Conservation (phyloP, 2,329 filamentous ascomycete species). For the Hymenoscyphus fraxineus region DNA sequence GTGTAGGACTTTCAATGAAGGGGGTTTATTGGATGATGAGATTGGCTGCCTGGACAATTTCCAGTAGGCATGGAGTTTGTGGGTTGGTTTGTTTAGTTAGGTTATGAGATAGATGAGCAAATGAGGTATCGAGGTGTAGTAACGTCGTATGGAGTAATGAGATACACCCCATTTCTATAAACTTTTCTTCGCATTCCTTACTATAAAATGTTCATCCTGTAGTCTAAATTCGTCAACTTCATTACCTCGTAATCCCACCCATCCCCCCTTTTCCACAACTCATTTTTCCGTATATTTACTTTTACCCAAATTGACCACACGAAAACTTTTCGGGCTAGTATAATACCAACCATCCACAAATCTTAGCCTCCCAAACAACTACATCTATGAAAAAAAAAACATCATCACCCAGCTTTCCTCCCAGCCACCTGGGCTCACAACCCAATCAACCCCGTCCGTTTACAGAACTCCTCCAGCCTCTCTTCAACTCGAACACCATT, state of each 20-base stretch:
- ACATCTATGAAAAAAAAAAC: too few species aligned
- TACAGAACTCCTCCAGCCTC: slow-evolving; percentile 48
- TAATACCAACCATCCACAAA: background rate
- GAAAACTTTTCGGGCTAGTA: background rate
- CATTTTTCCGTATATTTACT: background rate
- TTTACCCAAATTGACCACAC: background rate
- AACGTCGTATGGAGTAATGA: slow-evolving; percentile 1
- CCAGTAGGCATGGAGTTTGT: slow-evolving; percentile 9
- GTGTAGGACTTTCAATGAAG: slow-evolving; percentile 44
- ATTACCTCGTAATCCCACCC: background rate
- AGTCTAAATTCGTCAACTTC: slow-evolving; percentile 2
- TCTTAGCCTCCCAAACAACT: too few species aligned
- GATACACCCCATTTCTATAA: slow-evolving; percentile 1
- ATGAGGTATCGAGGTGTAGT: background rate
- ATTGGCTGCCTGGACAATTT: slow-evolving; percentile 1
- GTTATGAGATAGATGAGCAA: background rate
- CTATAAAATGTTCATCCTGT: background rate
- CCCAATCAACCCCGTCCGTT: slow-evolving; percentile 7
- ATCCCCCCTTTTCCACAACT: background rate
- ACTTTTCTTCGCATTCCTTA: background rate
- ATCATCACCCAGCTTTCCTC: background rate
- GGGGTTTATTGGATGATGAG: background rate
- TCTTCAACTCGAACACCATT: slow-evolving; percentile 54
- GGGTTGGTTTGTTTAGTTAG: background rate
- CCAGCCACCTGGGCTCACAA: background rate